Evolutionary conservation across 768 basidiomycete genomes (phyloP).

Genomic region (Tulasnella sp.): DNA sequence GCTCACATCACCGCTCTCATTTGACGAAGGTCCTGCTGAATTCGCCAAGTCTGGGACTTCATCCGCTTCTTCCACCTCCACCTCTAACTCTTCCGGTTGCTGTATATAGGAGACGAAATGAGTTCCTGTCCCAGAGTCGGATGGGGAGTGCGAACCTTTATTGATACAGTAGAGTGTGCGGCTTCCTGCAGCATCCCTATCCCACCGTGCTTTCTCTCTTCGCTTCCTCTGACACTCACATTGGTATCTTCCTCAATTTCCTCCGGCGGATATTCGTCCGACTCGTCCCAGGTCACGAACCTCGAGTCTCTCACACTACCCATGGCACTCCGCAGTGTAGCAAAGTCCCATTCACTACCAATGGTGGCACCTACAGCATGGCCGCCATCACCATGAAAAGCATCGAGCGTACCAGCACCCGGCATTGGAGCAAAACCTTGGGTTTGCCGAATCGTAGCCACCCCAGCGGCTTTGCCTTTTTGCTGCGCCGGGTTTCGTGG

Average conservation of each 20-base stretch:
- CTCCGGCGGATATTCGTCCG: slow-evolving; percentile 21
- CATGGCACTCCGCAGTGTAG: slow-evolving; percentile 53
- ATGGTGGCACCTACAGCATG: slow-evolving; percentile 40
- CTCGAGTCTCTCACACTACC: slow-evolving; percentile 38
- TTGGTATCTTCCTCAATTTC: slow-evolving; percentile 34
- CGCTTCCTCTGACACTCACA: slow-evolving; percentile 48
- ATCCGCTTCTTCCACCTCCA: background rate
- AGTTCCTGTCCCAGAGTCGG: too few relatives aligned
- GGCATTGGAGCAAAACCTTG: slow-evolving; percentile 18
- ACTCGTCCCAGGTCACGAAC: slow-evolving; percentile 30
- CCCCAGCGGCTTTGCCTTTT: slow-evolving; percentile 8
- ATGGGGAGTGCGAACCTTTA: slow-evolving; percentile 27
- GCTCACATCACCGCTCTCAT: background rate
- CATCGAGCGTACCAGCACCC: slow-evolving; percentile 15
- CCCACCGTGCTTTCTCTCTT: slow-evolving; percentile 28
- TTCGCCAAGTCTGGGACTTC: background rate
- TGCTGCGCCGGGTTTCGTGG: slow-evolving; percentile 28
- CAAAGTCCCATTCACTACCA: slow-evolving; percentile 93
- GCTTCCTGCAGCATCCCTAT: slow-evolving; percentile 44
- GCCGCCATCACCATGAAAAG: slow-evolving; percentile 10
- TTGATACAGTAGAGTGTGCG: slow-evolving; percentile 59
- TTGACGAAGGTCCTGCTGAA: background rate
- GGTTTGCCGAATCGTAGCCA: slow-evolving; percentile 2
- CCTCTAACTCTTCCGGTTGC: background rate
- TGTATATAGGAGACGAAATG: background rate